Evolutionary conservation across 768 basidiomycete genomes (phyloP).

Genomic region (Mycena rosella): DNA sequence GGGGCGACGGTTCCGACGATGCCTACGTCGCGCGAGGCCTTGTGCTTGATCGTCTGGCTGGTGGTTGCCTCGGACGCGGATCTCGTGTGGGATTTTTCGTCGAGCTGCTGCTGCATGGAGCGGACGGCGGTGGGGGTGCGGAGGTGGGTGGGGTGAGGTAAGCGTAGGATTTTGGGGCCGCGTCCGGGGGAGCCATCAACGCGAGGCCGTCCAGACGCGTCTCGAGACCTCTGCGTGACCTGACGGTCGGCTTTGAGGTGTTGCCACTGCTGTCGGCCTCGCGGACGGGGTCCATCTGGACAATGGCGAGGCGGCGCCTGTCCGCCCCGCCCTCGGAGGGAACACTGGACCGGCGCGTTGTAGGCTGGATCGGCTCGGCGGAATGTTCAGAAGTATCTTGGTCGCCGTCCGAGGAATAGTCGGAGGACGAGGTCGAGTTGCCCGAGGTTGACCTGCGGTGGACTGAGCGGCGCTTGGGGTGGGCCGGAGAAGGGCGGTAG

Average conservation of each 20-base stretch:
- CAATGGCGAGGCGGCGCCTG: slow-evolving; percentile 75
- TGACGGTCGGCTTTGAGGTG: slow-evolving; percentile 44
- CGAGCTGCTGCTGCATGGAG: slow-evolving; percentile 34
- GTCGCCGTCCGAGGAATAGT: slow-evolving; percentile 63
- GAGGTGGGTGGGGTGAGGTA: slow-evolving; percentile 66
- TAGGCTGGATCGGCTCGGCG: slow-evolving; percentile 37
- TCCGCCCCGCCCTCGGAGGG: slow-evolving; percentile 73
- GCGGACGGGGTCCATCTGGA: slow-evolving; percentile 64
- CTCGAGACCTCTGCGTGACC: slow-evolving; percentile 55
- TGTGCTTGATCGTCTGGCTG: slow-evolving; percentile 31
- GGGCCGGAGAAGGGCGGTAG: slow-evolving; percentile 32
- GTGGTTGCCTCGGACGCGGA: slow-evolving; percentile 62
- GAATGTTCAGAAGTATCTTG: slow-evolving; percentile 38
- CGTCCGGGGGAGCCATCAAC: slow-evolving; percentile 81
- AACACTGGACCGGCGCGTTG: slow-evolving; percentile 60
- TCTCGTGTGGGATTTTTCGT: slow-evolving; percentile 53
- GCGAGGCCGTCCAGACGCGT: slow-evolving; percentile 65
- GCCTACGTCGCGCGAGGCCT: slow-evolving; percentile 54
- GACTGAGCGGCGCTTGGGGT: slow-evolving; percentile 4
- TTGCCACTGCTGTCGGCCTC: slow-evolving; percentile 36
- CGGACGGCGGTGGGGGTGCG: slow-evolving; percentile 65
- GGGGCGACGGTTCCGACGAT: slow-evolving; percentile 59
- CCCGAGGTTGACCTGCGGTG: slow-evolving; percentile 35
- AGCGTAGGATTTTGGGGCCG: slow-evolving; percentile 64
- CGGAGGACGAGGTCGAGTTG: slow-evolving; percentile 60